These are phyloP conservation scores for Cyclospora cayetanensis DNA, from an alignment of 169 alveolate species.

Conservation along the genomic window DNA sequence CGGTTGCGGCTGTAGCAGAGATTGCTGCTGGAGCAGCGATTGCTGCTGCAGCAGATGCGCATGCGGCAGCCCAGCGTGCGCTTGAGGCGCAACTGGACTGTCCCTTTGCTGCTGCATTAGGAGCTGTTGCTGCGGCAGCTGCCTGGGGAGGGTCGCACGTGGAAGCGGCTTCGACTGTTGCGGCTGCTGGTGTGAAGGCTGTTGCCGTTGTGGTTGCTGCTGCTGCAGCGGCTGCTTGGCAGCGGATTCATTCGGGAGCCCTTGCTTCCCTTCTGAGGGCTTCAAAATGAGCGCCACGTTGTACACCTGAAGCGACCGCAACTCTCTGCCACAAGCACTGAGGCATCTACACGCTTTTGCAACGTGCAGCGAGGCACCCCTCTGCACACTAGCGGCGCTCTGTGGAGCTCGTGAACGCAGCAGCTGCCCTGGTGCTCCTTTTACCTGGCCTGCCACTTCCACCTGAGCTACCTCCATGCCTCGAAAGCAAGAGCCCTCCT, in stretches of 20 bases:
- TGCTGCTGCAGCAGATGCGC: background rate
- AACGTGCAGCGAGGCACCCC: too few relatives aligned
- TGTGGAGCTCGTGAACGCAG: too few relatives aligned
- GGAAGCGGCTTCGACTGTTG: background rate
- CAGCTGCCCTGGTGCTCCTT: background rate
- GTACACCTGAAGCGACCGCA: too few relatives aligned
- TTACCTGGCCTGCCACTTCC: background rate
- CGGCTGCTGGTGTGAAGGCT: background rate
- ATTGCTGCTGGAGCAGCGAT: background rate
- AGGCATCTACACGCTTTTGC: too few relatives aligned
- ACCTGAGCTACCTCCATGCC: constrained; percentile 29
- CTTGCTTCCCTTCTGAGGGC: too few relatives aligned
- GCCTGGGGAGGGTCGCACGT: background rate
- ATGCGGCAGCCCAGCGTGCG: background rate
- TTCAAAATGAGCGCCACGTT: too few relatives aligned
- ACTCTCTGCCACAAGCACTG: too few relatives aligned
- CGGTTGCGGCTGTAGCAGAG: background rate
- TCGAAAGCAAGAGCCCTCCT: background rate
- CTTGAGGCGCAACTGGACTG: background rate
- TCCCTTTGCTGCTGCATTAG: background rate
- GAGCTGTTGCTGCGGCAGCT: background rate
- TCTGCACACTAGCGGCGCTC: too few relatives aligned
- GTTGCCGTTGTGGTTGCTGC: background rate
- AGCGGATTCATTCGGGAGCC: too few relatives aligned
- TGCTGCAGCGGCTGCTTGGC: background rate